A percentile compares a stretch with the other conserved stretches of the same genome.
Evolutionary conservation across 352 stramenopile genomes (phyloP).

Genomic region (Globisporangium polare): DNA sequence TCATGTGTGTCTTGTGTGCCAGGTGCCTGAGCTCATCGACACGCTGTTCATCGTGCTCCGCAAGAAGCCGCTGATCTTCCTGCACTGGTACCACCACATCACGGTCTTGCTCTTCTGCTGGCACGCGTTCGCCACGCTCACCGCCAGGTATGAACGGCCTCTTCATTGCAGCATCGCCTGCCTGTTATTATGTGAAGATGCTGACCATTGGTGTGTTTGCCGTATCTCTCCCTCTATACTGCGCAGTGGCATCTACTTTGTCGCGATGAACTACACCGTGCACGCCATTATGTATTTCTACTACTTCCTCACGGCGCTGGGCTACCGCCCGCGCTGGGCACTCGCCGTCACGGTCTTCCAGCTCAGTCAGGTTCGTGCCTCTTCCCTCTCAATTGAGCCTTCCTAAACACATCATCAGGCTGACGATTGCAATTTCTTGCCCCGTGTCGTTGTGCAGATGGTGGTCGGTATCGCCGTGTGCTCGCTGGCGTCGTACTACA

Average conservation of each 20-base stretch:
- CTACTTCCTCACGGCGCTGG: conserved; percentile 89
- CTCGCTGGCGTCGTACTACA: conserved; percentile 73
- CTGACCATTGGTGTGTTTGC: not conserved
- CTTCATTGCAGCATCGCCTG: not conserved
- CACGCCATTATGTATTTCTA: conserved; percentile 98
- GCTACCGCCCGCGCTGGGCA: conserved; percentile 72
- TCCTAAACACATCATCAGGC: not conserved
- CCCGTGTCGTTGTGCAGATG: conserved; percentile 33
- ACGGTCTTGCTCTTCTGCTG: conserved; percentile 98
- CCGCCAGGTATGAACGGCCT: conserved; percentile 52
- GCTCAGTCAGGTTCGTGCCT: conserved; percentile 85
- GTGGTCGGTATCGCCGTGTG: conserved; percentile 72
- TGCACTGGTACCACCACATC: conserved; percentile 99
- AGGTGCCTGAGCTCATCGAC: conserved; percentile 92
- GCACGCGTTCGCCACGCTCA: conserved; percentile 93
- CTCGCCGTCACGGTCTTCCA: conserved; percentile 88
- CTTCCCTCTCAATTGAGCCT: conserved; percentile 1
- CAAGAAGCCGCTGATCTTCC: conserved; percentile 96
- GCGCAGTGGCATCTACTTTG: conserved; percentile 93
- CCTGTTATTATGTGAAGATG: not conserved
- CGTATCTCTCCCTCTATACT: not conserved
- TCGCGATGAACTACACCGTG: conserved; percentile 98
- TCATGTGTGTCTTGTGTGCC: not conserved
- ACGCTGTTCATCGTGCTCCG: conserved; percentile 97
- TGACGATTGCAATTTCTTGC: no score